Evolutionary conservation across 345 rosid genomes (phyloP).

Genomic region (Rhodomyrtus tomentosa): DNA sequence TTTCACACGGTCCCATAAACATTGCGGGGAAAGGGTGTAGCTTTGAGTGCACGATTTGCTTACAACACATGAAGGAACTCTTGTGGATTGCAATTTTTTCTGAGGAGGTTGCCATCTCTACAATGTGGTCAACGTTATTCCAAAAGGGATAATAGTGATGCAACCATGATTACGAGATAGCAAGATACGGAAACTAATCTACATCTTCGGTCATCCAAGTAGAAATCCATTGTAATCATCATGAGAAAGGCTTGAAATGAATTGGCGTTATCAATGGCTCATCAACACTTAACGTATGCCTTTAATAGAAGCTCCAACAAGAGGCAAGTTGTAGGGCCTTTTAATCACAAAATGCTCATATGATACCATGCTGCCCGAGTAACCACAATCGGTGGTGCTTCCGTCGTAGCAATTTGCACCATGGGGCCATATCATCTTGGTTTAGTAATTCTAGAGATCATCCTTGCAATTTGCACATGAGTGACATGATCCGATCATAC

Average conservation of each 20-base stretch:
- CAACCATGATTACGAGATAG: background rate
- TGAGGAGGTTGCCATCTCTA: background rate
- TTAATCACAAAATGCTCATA: conserved; percentile 37
- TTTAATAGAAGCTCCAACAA: conserved; percentile 14
- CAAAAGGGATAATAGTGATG: background rate
- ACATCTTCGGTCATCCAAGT: background rate
- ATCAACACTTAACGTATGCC: conserved; percentile 10
- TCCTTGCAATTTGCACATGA: background rate
- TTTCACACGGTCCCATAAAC: too few species aligned
- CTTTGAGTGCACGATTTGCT: background rate
- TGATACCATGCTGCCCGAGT: conserved; percentile 34
- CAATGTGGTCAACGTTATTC: background rate
- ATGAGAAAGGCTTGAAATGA: background rate
- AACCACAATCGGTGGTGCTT: conserved; percentile 20
- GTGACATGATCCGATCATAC: conserved; percentile 18
- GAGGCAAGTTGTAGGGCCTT: conserved; percentile 37
- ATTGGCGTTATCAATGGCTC: conserved; percentile 12
- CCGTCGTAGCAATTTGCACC: conserved; percentile 8
- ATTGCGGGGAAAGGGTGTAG: background rate
- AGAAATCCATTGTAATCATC: background rate
- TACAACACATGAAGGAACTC: background rate
- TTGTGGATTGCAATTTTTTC: background rate
- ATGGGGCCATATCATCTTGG: background rate
- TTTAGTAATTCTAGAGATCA: conserved; percentile 4
- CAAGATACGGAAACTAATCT: too few species aligned